Base-by-base conservation (phyloP, 2,329 filamentous ascomycete species). In the Cryphonectria radicalis region DNA sequence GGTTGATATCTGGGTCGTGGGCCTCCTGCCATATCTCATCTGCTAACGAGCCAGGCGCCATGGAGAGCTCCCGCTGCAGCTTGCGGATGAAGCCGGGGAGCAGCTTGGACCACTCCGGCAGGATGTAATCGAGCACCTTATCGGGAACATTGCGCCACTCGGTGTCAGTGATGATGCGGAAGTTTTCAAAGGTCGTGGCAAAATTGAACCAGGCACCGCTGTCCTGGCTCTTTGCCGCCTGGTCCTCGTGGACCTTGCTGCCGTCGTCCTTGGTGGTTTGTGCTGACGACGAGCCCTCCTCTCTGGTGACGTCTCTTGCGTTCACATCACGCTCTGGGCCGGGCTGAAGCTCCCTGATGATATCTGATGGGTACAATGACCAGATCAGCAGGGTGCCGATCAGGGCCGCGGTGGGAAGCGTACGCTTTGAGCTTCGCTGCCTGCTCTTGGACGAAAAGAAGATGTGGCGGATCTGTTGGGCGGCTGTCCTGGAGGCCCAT, bases 11-110 rank as follows among this genome's bases (percentile, higher is more conserved):
- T 0, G 94, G 90, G 78, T 98, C 93, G 71, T 94, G 92, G 0
- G 96, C 94, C 77, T 98, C 95, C 74, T 87, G 85, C 96, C 96
- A 98, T 71, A 99, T 96, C 75, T 98, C 93, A 77, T 97, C 92
- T 17, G 95, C 94, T 59, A 99, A 84, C 0, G 94, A 97, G 1
- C 94, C 95, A 0, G 94, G 93, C 0, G 92, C 89, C 89, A 96
- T 92, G 46, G 93, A 96, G 22, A 98, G 85, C 81, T 98, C 95
- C 32, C 89, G 89, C 79, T 97, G 94, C 46, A 98, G 87, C 80
- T 97, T 98, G 72, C 89, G 87, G 69, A 97, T 84, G 69, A 93
- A 94, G 3, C 85, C 90, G 0, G 95, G 95, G 25, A 98, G 83
- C 59, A 89, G 79, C 74, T 90, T 91, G 46, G 92, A 90, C 95